Conservation (phyloP, 176 grass and related monocot genomes). For the Zoysia pacifica region DNA sequence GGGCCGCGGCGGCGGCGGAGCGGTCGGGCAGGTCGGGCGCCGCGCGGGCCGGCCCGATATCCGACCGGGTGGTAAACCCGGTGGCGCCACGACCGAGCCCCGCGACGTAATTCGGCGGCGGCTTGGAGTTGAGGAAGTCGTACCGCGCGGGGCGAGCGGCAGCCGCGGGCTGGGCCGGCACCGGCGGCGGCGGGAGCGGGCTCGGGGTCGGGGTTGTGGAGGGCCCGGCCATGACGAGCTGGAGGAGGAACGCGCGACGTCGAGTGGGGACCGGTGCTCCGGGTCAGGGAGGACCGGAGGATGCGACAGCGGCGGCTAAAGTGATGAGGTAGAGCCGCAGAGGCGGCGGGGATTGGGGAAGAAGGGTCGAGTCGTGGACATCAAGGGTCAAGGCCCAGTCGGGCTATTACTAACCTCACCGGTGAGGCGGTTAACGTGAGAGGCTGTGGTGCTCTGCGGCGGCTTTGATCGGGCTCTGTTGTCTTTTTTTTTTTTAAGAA, state of each 20-base stretch:
- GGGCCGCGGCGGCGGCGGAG: constrained; percentile 49
- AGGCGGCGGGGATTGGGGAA: not conserved
- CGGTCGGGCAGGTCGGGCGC: constrained; percentile 86
- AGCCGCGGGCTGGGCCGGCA: constrained; percentile 33
- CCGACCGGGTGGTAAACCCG: constrained; percentile 91
- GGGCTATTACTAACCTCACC: not conserved
- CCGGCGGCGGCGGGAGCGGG: constrained; percentile 11
- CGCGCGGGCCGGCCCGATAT: constrained; percentile 89
- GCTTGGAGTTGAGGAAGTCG: constrained; percentile 89
- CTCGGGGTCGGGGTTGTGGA: not conserved
- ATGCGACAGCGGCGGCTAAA: not conserved
- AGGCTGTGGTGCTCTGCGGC: not conserved
- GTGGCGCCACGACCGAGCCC: constrained; percentile 93
- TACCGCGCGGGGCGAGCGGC: constrained; percentile 55
- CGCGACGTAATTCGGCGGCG: constrained; percentile 80
- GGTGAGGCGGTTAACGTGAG: not conserved
- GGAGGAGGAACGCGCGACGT: constrained; percentile 20
- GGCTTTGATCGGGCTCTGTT: not conserved
- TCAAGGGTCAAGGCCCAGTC: not conserved
- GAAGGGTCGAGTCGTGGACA: not conserved
- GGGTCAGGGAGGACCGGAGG: constrained; percentile 13
- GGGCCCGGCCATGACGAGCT: constrained; percentile 48
- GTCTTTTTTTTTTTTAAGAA: too few species aligned
- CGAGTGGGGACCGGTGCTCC: constrained; percentile 24
- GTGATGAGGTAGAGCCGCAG: not conserved